Percentiles rank a stretch among this genome's conserved stretches.
Conservation (phyloP, 2,329 filamentous ascomycete species). For the Epichloe amarillans region DNA sequence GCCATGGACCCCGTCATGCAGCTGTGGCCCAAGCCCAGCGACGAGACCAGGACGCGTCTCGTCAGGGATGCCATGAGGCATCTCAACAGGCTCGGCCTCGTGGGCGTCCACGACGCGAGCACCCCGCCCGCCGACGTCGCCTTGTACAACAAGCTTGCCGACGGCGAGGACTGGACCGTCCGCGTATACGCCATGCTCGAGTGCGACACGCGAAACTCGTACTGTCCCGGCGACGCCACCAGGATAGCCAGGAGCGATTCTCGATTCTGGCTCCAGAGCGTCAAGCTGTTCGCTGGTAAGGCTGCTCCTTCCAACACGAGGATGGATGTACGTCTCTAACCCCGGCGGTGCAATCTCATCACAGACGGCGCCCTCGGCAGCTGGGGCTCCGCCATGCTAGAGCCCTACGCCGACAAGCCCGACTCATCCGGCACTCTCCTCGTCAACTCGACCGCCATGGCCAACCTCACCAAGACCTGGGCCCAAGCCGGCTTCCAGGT, state of each 20-base stretch:
- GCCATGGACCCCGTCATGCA: slow-evolving; percentile 50
- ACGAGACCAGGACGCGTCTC: slow-evolving; percentile 38
- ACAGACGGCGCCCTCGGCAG: slow-evolving; percentile 55
- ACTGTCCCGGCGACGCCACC: slow-evolving; percentile 37
- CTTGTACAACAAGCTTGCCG: slow-evolving; percentile 39
- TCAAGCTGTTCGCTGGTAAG: slow-evolving; percentile 59
- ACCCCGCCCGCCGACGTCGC: slow-evolving; percentile 39
- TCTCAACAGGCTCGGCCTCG: slow-evolving; percentile 51
- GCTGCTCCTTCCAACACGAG: too few species aligned
- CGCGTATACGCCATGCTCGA: slow-evolving; percentile 58
- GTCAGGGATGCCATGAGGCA: slow-evolving; percentile 47
- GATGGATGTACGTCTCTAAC: too few species aligned
- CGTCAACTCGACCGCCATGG: slow-evolving; percentile 48
- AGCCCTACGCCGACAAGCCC: slow-evolving; percentile 51
- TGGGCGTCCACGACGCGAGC: slow-evolving; percentile 58
- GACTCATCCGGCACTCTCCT: slow-evolving; percentile 51
- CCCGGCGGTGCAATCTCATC: too few species aligned
- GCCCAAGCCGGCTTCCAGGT: slow-evolving; percentile 50
- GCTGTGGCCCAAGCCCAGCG: slow-evolving; percentile 42
- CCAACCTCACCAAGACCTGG: slow-evolving; percentile 42
- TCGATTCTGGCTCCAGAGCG: slow-evolving; percentile 44
- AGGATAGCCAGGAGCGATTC: slow-evolving; percentile 31
- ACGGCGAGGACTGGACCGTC: slow-evolving; percentile 39
- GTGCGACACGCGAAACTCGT: slow-evolving; percentile 49
- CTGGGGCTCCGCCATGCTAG: slow-evolving; percentile 60